These are phyloP conservation scores for Gloeopeniophorella convolvens DNA, from an alignment of 768 basidiomycete species.

Conservation along the genomic window DNA sequence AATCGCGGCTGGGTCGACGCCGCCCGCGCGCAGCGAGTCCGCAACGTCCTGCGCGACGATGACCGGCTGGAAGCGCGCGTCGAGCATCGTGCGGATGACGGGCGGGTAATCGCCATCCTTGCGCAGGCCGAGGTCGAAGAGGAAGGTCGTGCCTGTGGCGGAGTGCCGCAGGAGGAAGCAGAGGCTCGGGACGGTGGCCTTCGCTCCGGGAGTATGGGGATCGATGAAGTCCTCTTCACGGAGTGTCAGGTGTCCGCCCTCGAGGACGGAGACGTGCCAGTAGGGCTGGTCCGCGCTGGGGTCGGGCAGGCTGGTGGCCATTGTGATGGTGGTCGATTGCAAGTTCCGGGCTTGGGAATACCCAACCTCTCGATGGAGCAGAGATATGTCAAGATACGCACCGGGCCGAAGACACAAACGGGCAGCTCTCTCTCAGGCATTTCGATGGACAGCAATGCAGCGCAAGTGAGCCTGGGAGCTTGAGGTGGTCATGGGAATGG, in stretches of 20 bases:
- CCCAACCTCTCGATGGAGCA: no score
- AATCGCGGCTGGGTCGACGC: constrained; percentile 9
- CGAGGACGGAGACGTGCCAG: constrained; percentile 16
- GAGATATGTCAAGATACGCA: no score
- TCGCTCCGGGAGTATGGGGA: neutral
- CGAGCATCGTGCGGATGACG: neutral
- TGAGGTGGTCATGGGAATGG: no score
- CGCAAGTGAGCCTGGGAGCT: no score
- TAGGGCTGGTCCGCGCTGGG: constrained; percentile 8
- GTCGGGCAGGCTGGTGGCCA: constrained; percentile 7
- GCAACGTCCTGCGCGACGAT: constrained; percentile 8
- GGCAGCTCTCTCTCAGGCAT: no score
- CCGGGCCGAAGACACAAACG: no score
- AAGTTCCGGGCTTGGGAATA: no score
- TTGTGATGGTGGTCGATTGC: no score
- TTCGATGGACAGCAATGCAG: no score
- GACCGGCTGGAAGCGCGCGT: neutral
- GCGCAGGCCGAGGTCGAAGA: constrained; percentile 20
- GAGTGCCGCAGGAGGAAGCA: constrained; percentile 19
- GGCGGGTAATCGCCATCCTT: constrained; percentile 7
- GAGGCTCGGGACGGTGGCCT: constrained; percentile 6
- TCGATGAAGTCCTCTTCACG: constrained; percentile 16
- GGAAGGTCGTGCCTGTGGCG: neutral
- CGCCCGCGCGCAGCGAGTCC: constrained; percentile 13
- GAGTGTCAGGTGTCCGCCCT: constrained; percentile 12